Conservation (phyloP, 225 moss, liverwort and hornwort species). For the Thuidium tamariscinum region DNA sequence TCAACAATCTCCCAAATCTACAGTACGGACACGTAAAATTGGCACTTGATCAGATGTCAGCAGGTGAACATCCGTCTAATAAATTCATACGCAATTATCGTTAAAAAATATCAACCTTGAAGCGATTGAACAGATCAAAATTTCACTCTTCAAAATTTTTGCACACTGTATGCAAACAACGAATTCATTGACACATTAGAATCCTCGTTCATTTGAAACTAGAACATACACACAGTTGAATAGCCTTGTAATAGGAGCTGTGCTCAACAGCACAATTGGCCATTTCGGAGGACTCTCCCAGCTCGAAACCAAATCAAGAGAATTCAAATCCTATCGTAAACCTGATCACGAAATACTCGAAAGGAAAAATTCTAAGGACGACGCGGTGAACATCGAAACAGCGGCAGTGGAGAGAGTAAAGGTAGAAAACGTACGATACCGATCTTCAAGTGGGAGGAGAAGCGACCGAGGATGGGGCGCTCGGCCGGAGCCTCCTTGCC, state of each 20-base stretch:
- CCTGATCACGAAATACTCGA: background rate
- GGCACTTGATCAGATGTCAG: background rate
- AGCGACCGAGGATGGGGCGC: conserved; percentile 87
- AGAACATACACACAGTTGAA: background rate
- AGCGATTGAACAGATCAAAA: background rate
- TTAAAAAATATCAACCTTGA: background rate
- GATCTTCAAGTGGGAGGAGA: conserved; percentile 99
- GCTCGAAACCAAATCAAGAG: background rate
- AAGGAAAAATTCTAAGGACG: background rate
- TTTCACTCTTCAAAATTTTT: background rate
- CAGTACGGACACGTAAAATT: background rate
- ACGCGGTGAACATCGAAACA: background rate
- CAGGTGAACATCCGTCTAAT: background rate
- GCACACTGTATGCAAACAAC: background rate
- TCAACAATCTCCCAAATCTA: background rate
- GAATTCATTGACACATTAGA: background rate
- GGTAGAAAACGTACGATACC: conserved; percentile 60
- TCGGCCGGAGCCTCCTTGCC: conserved; percentile 67
- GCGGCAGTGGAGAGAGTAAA: background rate
- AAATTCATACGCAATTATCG: background rate
- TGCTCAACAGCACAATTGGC: background rate
- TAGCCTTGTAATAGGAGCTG: too few species aligned
- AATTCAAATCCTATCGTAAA: background rate
- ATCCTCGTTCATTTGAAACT: background rate
- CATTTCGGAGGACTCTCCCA: background rate